Percentiles rank a stretch among this genome's conserved stretches.
These are phyloP conservation scores for Colletotrichum sp. DNA, from an alignment of 2,329 filamentous ascomycete species.

Conservation along the genomic window DNA sequence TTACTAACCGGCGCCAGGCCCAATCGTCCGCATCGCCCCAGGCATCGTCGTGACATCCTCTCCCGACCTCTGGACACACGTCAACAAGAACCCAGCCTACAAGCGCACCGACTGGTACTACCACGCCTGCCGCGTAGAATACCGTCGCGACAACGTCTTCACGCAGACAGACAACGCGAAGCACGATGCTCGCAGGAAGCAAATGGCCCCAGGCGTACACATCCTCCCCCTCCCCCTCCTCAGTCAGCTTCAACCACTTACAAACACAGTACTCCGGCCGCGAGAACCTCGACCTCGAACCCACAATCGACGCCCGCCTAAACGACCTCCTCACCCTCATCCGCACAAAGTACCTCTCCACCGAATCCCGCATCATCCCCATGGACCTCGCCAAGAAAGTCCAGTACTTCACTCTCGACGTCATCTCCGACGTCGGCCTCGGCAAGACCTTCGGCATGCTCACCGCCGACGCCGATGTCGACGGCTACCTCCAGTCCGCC, in stretches of 20 bases:
- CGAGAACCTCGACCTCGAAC: slow-evolving; percentile 56
- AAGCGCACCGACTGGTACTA: slow-evolving; percentile 47
- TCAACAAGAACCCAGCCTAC: slow-evolving; percentile 46
- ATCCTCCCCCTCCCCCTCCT: too few species aligned
- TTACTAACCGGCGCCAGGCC: slow-evolving; percentile 13
- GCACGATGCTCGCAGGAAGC: slow-evolving; percentile 49
- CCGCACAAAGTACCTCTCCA: slow-evolving; percentile 45
- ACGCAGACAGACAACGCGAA: slow-evolving; percentile 51
- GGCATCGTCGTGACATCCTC: slow-evolving; percentile 54
- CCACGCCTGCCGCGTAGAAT: slow-evolving; percentile 51
- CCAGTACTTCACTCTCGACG: slow-evolving; percentile 58
- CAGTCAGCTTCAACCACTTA: too few species aligned
- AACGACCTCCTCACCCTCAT: slow-evolving; percentile 49
- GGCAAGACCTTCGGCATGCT: slow-evolving; percentile 56
- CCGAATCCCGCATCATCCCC: slow-evolving; percentile 25
- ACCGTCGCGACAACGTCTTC: slow-evolving; percentile 57
- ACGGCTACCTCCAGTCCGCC: slow-evolving; percentile 39
- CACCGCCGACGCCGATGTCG: slow-evolving; percentile 46
- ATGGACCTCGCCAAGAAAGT: slow-evolving; percentile 53
- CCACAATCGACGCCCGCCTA: slow-evolving; percentile 52
- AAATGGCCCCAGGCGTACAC: slow-evolving; percentile 55
- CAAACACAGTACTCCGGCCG: slow-evolving; percentile 56
- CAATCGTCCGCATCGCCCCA: slow-evolving; percentile 44
- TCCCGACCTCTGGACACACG: slow-evolving; percentile 49
- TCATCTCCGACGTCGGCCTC: slow-evolving; percentile 55